Evolutionary conservation across 1,139 yeast species (phyloP).

Genomic region (Kazachstania sp.): DNA sequence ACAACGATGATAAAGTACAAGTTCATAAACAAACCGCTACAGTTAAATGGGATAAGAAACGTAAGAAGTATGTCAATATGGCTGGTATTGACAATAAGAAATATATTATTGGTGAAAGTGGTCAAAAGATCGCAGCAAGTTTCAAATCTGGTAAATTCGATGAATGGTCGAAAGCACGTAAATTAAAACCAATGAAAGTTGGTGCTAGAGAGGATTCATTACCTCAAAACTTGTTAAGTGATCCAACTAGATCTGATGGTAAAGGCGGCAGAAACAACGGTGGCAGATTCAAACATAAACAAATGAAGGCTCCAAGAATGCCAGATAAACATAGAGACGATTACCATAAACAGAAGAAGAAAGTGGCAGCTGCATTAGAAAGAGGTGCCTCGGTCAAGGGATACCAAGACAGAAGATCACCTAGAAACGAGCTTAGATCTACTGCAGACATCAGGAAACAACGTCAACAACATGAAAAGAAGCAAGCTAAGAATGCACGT

Average conservation of each 20-base stretch:
- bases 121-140: constrained; percentile 87
- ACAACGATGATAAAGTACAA: constrained; percentile 64
- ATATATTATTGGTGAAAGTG: constrained; percentile 90
- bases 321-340: constrained; percentile 90
- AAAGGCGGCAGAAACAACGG: constrained; percentile 3
- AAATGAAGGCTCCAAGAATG: constrained; percentile 69
- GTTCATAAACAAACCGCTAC: constrained; percentile 59
- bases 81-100: constrained; percentile 68
- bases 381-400: constrained; percentile 73
- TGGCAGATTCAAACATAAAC: constrained; percentile 57
- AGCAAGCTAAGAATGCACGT: constrained; percentile 79
- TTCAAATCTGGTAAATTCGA: constrained; percentile 87
- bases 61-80: constrained; percentile 80
- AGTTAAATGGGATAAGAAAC: constrained; percentile 89
- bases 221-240: constrained; percentile 23
- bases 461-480: constrained; percentile 60
- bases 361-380: constrained; percentile 72
- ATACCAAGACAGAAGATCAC: constrained; percentile 36
- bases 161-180: constrained; percentile 76
- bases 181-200: constrained; percentile 43
- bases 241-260: constrained; percentile 22
- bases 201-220: constrained; percentile 45
- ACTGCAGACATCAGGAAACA: constrained; percentile 73
- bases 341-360: constrained; percentile 72
- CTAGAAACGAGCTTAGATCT: constrained; percentile 55